Evolutionary conservation across 805 yeast genomes (phyloP).

Genomic region (Saccharomycopsis sp.): DNA sequence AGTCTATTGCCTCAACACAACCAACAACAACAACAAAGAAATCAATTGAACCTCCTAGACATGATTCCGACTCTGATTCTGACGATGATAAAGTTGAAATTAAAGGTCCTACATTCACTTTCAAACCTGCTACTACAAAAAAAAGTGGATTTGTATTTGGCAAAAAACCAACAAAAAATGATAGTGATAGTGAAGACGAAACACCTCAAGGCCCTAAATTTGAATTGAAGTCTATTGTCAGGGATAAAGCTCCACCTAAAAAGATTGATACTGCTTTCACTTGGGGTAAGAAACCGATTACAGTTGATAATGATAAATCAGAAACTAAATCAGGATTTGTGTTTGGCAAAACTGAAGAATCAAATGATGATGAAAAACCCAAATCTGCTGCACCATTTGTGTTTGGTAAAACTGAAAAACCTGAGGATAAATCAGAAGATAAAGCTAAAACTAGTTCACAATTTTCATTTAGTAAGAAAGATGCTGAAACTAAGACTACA

Average conservation of each 20-base stretch:
- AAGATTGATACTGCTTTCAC: conserved; percentile 10
- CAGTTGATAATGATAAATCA: too few relatives aligned
- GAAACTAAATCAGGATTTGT: not conserved
- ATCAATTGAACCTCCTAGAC: not conserved
- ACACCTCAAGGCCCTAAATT: too few relatives aligned
- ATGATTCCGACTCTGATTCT: conserved; percentile 2
- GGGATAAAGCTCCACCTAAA: not conserved
- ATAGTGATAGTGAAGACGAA: conserved; percentile 6
- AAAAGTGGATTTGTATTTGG: conserved; percentile 6
- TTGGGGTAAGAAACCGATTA: conserved; percentile 14
- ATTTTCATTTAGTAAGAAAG: not conserved
- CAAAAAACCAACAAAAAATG: not conserved
- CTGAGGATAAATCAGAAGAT: too few relatives aligned
- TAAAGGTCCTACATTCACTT: conserved; percentile 13
- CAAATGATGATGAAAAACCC: not conserved
- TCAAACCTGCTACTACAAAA: not conserved
- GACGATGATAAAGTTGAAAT: conserved; percentile 11
- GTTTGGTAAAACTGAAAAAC: not conserved
- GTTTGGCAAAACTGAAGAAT: not conserved
- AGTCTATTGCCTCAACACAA: not conserved
- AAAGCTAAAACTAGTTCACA: not conserved
- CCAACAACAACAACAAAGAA: not conserved
- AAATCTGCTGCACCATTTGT: not conserved
- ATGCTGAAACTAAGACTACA: not conserved
- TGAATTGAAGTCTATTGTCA: not conserved